A percentile compares a stretch with the other conserved stretches of the same genome.
These are phyloP conservation scores for Tanacetum coccineum DNA, from an alignment of 129 eudicot species.

Conservation along the genomic window DNA sequence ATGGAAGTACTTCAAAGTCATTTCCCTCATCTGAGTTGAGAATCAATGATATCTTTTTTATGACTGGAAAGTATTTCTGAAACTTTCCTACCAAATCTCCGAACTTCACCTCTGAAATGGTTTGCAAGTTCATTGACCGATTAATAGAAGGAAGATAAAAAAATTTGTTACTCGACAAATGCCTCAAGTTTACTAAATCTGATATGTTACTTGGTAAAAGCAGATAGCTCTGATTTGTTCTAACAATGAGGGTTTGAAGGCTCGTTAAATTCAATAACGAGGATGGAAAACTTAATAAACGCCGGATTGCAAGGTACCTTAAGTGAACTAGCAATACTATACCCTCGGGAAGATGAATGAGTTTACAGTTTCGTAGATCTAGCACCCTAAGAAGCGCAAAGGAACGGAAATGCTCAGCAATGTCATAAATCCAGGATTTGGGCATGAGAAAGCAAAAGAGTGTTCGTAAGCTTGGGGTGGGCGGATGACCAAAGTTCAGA, in stretches of 20 bases:
- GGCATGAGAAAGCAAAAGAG: no score
- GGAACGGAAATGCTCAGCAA: not conserved
- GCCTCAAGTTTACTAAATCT: conserved; percentile 17
- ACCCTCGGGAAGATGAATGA: not conserved
- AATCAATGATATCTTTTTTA: conserved; percentile 11
- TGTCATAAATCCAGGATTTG: no score
- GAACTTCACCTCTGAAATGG: not conserved
- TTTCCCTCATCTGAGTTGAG: not conserved
- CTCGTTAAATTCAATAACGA: conserved; percentile 9
- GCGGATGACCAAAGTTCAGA: no score
- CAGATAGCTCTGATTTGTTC: fast-evolving
- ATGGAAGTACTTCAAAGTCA: not conserved
- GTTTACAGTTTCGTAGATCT: not conserved
- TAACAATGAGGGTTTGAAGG: conserved; percentile 12
- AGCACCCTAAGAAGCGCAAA: conserved; percentile 14
- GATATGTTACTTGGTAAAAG: conserved; percentile 2
- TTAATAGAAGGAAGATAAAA: not conserved
- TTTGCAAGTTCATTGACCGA: conserved; percentile 21
- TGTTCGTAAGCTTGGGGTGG: no score
- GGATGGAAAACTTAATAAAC: not conserved
- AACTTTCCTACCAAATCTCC: not conserved
- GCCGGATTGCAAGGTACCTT: conserved; percentile 20
- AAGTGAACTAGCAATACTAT: conserved; percentile 15
- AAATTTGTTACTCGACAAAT: conserved; percentile 5
- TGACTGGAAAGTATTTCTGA: conserved; percentile 5